Evolutionary conservation across 805 yeast genomes (phyloP), one percentile per base, ranked within the genome.

Genomic region (Candida caryicola): DNA sequence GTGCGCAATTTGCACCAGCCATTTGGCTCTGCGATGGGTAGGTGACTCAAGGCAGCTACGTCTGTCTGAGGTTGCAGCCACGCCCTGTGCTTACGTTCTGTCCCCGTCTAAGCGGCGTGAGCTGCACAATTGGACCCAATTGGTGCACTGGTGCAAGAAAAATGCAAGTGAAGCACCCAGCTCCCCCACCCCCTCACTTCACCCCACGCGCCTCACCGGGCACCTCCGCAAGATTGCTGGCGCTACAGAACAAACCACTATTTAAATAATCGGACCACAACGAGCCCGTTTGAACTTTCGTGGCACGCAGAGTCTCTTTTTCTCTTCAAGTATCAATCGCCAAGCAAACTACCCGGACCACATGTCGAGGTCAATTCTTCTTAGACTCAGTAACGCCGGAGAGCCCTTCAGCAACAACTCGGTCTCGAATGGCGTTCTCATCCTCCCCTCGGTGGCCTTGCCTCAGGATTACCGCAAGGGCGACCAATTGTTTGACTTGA

Each of bases 401-500:
- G 69, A 64, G 31, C 82, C 81, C 5, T 52, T 69, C 12, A 59
- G 54, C 39, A 57, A 51, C 37, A 59, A 53, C 27, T 48, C 64
- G 1, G 62, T 63, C 15, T 50, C 52, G 19, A 67, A 66, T 35
- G 82, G 82, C 2, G 81, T 77, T 2, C 53, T 77, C 30, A 66
- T 75, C 5, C 62, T 77, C 17, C 82, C 82, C 0, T 59, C 79
- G 1, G 46, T 66, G 28, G 69, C 73, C 1, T 62, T 64, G 3
- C 64, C 67, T 1, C 43, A 51, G 1, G 45, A 46, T 23, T 60
- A 59, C 40, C 50, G 61, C 15, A 36, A 47, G 7, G 69, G 63
- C 2, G 74, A 74, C 35, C 66, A 69, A 3, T 50, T 79, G 23
- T 77, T 71, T 51, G 52, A 60, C 10, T 65, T 91, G 35, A 70